Evolutionary conservation across 192 early-diverging fungal genomes (phyloP).

Genomic region (Coemansia sp.): DNA sequence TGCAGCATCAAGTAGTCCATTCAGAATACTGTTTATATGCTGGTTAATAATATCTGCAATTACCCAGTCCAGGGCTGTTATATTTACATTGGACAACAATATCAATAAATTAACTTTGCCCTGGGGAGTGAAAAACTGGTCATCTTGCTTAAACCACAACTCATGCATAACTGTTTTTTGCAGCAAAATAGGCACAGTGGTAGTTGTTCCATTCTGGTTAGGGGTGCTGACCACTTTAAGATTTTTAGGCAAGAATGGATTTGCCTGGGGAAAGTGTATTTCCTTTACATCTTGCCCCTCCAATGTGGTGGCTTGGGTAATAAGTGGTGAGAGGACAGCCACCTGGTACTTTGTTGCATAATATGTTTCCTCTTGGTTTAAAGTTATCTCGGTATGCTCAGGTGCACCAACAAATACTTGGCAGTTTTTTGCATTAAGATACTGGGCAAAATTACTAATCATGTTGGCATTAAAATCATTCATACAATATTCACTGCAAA

Average conservation of each 20-base stretch:
- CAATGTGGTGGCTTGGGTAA: background rate
- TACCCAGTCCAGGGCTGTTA: background rate
- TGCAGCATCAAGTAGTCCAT: background rate
- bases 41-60: background rate
- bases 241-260: background rate
- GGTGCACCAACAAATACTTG: slow-evolving; percentile 5
- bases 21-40: background rate
- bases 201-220: background rate
- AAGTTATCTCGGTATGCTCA: background rate
- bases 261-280: background rate
- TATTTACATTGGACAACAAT: background rate
- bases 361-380: background rate
- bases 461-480: background rate
- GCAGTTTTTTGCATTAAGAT: background rate
- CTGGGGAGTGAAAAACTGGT: slow-evolving; percentile 86
- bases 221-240: background rate
- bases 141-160: slow-evolving; percentile 90
- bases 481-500: background rate
- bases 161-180: slow-evolving; percentile 32
- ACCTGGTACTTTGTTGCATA: background rate
- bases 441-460: background rate
- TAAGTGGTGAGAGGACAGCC: background rate
- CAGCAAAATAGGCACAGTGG: slow-evolving; percentile 2
- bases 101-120: slow-evolving; percentile 29
- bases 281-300: background rate